These are phyloP conservation scores for Castanea crenata DNA, from an alignment of 306 rosid genomes.

Conservation along the genomic window DNA sequence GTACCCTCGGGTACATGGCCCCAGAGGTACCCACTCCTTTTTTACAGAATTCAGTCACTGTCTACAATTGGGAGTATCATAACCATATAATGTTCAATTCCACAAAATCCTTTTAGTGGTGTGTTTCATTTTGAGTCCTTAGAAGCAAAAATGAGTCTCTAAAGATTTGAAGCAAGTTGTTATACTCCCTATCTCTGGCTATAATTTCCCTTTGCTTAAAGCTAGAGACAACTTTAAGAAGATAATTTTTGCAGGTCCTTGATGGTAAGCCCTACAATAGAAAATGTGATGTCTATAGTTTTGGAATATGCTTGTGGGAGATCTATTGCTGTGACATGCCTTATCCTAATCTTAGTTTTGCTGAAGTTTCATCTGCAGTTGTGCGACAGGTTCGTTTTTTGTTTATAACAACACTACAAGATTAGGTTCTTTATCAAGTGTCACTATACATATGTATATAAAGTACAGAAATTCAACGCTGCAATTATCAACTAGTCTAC, in stretches of 20 bases:
- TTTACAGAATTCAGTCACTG: neutral
- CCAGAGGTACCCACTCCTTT: slow-evolving; percentile 61
- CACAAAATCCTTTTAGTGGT: neutral
- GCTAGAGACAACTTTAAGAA: neutral
- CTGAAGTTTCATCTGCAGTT: slow-evolving; percentile 70
- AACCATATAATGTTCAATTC: neutral
- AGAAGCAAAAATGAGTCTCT: neutral
- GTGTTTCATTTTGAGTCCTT: neutral
- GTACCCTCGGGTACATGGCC: slow-evolving; percentile 93
- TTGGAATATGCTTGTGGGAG: slow-evolving; percentile 95
- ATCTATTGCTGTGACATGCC: slow-evolving; percentile 93
- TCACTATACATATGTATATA: neutral
- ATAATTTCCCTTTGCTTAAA: neutral
- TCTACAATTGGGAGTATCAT: neutral
- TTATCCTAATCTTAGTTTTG: slow-evolving; percentile 72
- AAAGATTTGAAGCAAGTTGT: neutral
- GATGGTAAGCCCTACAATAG: slow-evolving; percentile 92
- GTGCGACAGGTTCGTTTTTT: slow-evolving; percentile 58
- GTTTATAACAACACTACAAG: neutral
- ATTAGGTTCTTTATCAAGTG: neutral
- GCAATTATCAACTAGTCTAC: neutral
- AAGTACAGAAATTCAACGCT: neutral
- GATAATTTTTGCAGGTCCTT: slow-evolving; percentile 54
- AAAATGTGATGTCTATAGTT: slow-evolving; percentile 86
- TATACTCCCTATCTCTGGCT: neutral